These are phyloP conservation scores for Aureobasidium sp. DNA, from an alignment of 2,329 filamentous ascomycete species.

Conservation along the genomic window DNA sequence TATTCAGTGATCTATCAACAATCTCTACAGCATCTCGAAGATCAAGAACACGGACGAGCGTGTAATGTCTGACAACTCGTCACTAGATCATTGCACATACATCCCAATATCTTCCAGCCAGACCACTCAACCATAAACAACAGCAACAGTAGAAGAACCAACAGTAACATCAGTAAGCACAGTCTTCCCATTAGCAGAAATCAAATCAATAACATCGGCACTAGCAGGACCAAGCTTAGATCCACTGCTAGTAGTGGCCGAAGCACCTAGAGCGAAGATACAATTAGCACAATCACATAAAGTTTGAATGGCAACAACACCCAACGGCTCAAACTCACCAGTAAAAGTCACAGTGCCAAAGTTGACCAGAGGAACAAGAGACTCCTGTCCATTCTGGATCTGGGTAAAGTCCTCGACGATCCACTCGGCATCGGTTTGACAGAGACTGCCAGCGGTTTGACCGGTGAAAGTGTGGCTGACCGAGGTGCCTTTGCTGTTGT, in stretches of 20 bases:
- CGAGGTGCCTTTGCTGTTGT: constrained; percentile 43
- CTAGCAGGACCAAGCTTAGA: constrained; percentile 9
- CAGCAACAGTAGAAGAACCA: constrained; percentile 6
- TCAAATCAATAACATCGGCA: constrained; percentile 3
- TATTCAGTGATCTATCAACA: too few relatives aligned
- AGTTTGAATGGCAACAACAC: too few relatives aligned
- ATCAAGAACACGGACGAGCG: too few relatives aligned
- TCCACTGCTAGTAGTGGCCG: constrained; percentile 28
- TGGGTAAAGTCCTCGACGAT: constrained; percentile 25
- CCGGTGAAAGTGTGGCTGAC: constrained; percentile 45
- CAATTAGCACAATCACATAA: too few relatives aligned
- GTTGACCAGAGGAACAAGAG: constrained; percentile 39
- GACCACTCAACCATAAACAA: not conserved
- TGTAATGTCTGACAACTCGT: too few relatives aligned
- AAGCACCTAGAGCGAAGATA: not conserved
- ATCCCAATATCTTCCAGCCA: too few relatives aligned
- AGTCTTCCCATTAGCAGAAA: not conserved
- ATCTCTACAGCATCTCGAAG: too few relatives aligned
- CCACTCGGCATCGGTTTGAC: constrained; percentile 54
- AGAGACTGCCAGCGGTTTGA: constrained; percentile 35
- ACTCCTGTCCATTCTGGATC: constrained; percentile 19
- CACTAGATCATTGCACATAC: too few relatives aligned
- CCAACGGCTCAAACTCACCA: not conserved
- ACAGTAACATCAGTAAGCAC: constrained; percentile 6
- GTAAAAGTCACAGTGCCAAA: constrained; percentile 43